These are phyloP conservation scores for Pythium aristosporum DNA, from an alignment of 352 stramenopile genomes.

Conservation along the genomic window DNA sequence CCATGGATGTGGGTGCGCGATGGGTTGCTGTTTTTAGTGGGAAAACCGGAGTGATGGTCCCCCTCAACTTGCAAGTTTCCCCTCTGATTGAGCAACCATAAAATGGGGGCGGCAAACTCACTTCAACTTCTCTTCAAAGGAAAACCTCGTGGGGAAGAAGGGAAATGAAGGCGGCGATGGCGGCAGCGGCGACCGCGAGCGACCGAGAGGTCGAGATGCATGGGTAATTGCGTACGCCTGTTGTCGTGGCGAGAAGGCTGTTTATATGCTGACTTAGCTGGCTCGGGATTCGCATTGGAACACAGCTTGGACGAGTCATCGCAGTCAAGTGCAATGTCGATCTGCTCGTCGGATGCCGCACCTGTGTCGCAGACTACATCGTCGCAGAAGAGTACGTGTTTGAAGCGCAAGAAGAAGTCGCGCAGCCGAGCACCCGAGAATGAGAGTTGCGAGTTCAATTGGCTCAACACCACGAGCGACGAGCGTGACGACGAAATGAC, in stretches of 20 bases:
- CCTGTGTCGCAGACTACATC: neutral
- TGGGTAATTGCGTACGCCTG: neutral
- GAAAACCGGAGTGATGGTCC: conserved; percentile 17
- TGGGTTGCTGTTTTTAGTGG: conserved; percentile 17
- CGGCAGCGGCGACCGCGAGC: neutral
- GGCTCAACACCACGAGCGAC: conserved; percentile 2
- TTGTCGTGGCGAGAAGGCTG: neutral
- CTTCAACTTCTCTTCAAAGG: neutral
- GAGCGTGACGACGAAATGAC: conserved; percentile 10
- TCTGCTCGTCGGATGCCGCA: conserved; percentile 7
- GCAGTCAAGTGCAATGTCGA: conserved; percentile 10
- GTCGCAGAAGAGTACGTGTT: conserved; percentile 12
- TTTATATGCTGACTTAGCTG: neutral
- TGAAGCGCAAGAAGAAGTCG: conserved; percentile 23
- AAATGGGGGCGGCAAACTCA: conserved; percentile 12
- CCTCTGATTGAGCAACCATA: conserved; percentile 25
- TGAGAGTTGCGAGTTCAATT: neutral
- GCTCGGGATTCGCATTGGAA: neutral
- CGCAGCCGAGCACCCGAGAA: neutral
- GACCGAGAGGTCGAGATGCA: neutral
- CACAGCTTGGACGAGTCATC: neutral
- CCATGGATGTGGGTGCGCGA: conserved; percentile 15
- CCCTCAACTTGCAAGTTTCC: conserved; percentile 23
- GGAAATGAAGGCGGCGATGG: conserved; percentile 11
- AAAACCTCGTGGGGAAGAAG: neutral